These are phyloP conservation scores for Blattamonas nauphoetae DNA, from an alignment of 78 protist species.

Conservation along the genomic window DNA sequence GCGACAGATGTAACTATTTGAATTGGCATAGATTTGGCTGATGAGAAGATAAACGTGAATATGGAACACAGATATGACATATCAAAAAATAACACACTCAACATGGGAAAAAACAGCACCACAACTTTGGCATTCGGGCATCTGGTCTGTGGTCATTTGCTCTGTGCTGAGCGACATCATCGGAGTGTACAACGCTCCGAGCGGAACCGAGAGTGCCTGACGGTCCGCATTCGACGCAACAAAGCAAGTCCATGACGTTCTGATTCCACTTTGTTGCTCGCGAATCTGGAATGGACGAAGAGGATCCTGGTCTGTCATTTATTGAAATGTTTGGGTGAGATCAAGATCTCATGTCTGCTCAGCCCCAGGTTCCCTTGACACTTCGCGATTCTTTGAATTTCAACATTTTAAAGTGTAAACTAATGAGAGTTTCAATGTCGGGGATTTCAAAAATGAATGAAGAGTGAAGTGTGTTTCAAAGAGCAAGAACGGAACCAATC, in stretches of 20 bases:
- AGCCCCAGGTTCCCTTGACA: too few species aligned
- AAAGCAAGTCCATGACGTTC: not conserved
- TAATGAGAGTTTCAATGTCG: too few species aligned
- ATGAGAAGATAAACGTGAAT: not conserved
- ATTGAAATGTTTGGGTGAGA: not conserved
- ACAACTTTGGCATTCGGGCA: not conserved
- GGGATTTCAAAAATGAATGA: too few species aligned
- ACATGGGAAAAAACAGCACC: not conserved
- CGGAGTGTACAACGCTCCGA: not conserved
- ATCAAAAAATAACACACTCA: not conserved
- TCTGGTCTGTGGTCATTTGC: not conserved
- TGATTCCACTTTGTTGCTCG: not conserved
- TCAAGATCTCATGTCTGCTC: not conserved
- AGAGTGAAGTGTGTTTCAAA: too few species aligned
- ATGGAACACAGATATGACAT: not conserved
- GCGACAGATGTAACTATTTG: not conserved
- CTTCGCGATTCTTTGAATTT: too few species aligned
- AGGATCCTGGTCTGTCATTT: not conserved
- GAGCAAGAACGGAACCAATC: too few species aligned
- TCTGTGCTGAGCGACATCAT: not conserved
- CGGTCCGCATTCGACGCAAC: not conserved
- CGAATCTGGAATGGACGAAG: not conserved
- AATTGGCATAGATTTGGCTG: not conserved
- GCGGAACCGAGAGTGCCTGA: not conserved
- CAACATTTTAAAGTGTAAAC: too few species aligned